phyloP scores from a whole-genome alignment of 1,284 basidiomycete genomes.

The Anthracocystis setariae region DNA sequence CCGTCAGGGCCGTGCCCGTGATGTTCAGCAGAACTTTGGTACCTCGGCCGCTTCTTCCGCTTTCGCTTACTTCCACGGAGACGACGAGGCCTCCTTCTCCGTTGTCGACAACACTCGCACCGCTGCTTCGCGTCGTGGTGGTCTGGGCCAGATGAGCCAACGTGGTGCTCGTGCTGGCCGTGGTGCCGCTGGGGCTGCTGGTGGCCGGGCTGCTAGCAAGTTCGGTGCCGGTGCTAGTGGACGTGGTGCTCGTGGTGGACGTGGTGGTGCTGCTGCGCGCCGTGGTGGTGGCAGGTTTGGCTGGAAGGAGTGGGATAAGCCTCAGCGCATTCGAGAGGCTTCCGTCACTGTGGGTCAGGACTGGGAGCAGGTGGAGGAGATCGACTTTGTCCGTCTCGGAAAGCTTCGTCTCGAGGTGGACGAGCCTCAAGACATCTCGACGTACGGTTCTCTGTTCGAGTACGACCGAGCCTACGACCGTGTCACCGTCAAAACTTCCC shows the following conservation, averaged over 20 bases:
- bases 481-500: slow-evolving; percentile 85
- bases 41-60: slow-evolving; percentile 73
- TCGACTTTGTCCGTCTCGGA: slow-evolving; percentile 91
- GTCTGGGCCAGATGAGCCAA: slow-evolving; percentile 69
- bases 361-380: slow-evolving; percentile 95
- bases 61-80: slow-evolving; percentile 98
- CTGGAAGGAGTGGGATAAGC: slow-evolving; percentile 94
- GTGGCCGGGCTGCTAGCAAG: slow-evolving; percentile 50
- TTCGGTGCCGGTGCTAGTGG: slow-evolving; percentile 44
- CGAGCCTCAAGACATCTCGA: slow-evolving; percentile 70
- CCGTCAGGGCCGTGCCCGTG: slow-evolving; percentile 51
- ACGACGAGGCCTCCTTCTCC: slow-evolving; percentile 97
- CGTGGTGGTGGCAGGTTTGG: slow-evolving; percentile 74
- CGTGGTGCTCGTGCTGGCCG: slow-evolving; percentile 64
- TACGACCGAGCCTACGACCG: slow-evolving; percentile 98
- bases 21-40: slow-evolving; percentile 57
- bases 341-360: slow-evolving; percentile 90
- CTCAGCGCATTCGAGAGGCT: slow-evolving; percentile 88
- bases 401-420: slow-evolving; percentile 89
- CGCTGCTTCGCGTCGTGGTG: slow-evolving; percentile 57
- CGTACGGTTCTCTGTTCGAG: slow-evolving; percentile 87
- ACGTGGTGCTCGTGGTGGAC: slow-evolving; percentile 8
- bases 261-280: slow-evolving; percentile 62
- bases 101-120: slow-evolving; percentile 83
- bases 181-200: slow-evolving; percentile 53